Conservation (phyloP, 2,329 filamentous ascomycete genomes). For the Fusarium heterosporum region DNA sequence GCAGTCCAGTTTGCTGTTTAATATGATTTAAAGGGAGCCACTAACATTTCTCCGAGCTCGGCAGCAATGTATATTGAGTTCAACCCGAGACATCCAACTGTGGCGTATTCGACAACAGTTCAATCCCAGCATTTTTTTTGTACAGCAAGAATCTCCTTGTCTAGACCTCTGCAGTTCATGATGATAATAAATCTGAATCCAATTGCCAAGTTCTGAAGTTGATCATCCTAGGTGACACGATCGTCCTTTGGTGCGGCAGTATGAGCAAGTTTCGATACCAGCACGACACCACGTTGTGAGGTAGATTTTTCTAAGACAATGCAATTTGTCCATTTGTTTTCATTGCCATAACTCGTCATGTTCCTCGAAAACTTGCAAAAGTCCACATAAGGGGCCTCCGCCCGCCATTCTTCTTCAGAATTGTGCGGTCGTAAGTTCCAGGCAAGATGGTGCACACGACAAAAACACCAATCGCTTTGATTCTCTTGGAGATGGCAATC, state of each 20-base stretch:
- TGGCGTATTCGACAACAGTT: constrained; percentile 19
- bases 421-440: neutral
- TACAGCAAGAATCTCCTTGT: neutral
- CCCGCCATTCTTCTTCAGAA: neutral
- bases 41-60: neutral
- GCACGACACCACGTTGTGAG: constrained; percentile 5
- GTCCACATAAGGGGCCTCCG: constrained; percentile 10
- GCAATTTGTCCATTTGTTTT: neutral
- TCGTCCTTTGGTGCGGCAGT: constrained; percentile 41
- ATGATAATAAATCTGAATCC: fast-evolving
- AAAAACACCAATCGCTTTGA: constrained; percentile 24
- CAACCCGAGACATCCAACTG: neutral
- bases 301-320: constrained; percentile 2
- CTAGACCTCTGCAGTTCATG: neutral
- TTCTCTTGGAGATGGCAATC: constrained; percentile 39
- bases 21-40: neutral
- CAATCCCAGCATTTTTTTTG: neutral
- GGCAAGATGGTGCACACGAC: constrained; percentile 24
- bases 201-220: neutral
- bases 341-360: neutral
- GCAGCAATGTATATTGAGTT: constrained; percentile 2
- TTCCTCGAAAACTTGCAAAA: neutral
- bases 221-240: neutral
- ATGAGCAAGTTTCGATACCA: constrained; percentile 51
- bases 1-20: no score